Conservation (phyloP, 495 filamentous ascomycete genomes). For the Pyrenopolyporus hunteri region DNA sequence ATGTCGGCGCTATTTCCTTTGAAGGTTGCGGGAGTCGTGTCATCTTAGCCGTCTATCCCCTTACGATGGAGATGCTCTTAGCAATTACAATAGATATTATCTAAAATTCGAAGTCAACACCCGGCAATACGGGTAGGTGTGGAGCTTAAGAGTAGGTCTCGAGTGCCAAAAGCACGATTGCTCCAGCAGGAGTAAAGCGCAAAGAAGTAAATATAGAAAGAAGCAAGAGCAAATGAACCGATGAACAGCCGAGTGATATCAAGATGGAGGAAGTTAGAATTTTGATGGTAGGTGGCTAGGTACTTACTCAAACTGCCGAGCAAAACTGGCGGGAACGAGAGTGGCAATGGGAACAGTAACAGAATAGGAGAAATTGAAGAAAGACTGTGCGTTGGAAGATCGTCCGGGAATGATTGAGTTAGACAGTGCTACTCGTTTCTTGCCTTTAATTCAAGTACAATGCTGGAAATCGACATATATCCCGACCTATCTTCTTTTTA, state of each 20-base stretch:
- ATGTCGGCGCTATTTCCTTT: conserved; percentile 14
- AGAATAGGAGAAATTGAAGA: background rate
- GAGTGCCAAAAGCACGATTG: too few species aligned
- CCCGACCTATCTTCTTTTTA: background rate
- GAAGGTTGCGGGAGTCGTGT: conserved; percentile 22
- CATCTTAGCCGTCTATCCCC: conserved; percentile 32
- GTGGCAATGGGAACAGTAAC: background rate
- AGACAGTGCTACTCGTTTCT: background rate
- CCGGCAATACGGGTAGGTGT: background rate
- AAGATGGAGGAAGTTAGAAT: background rate
- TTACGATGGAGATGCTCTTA: conserved; percentile 16
- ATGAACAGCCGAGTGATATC: background rate
- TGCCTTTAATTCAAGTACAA: too few species aligned
- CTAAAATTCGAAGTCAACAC: conserved; percentile 11
- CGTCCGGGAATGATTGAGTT: too few species aligned
- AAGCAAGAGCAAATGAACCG: background rate
- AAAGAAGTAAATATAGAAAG: background rate
- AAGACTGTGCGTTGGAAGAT: too few species aligned
- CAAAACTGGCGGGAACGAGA: background rate
- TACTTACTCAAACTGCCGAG: conserved; percentile 19
- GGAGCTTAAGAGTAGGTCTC: too few species aligned
- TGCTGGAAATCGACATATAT: background rate
- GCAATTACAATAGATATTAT: conserved; percentile 13
- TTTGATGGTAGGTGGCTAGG: background rate
- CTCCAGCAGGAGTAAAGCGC: too few species aligned